These are phyloP conservation scores for Medicago arabica DNA, from an alignment of 306 rosid species.

Conservation along the genomic window DNA sequence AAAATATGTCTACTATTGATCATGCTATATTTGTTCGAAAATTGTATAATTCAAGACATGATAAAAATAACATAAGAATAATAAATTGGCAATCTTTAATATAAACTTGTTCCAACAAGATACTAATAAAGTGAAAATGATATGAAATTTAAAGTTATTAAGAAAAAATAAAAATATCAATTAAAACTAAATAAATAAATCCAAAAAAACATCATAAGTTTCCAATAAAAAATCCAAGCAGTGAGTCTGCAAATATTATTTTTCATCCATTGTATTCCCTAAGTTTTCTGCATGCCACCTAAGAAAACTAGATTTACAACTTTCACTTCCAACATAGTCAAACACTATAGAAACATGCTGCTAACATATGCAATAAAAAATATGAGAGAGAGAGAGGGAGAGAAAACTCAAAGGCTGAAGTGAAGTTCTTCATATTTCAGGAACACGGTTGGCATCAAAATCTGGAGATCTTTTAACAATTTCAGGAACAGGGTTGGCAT, in stretches of 20 bases:
- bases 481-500: constrained; percentile 17
- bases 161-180: background rate
- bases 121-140: too few relatives aligned
- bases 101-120: too few relatives aligned
- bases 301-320: constrained; percentile 11
- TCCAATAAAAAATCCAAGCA: background rate
- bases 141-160: background rate
- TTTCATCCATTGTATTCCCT: background rate
- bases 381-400: background rate
- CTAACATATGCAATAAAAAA: background rate
- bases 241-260: background rate
- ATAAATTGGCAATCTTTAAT: too few relatives aligned
- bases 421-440: background rate
- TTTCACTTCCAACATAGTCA: constrained; percentile 5
- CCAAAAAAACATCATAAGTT: background rate
- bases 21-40: too few relatives aligned
- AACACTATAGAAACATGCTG: background rate
- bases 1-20: too few relatives aligned
- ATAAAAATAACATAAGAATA: too few relatives aligned
- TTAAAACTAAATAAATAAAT: background rate
- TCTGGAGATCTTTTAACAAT: background rate
- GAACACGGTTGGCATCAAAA: constrained; percentile 9
- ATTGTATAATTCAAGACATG: too few relatives aligned
- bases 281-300: background rate
- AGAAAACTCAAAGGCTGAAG: constrained; percentile 3